A percentile compares a stretch with the other conserved stretches of the same genome.
Evolutionary conservation across 108 stramenopile species (phyloP).

Genomic region (Nannochloropsis gaditana): DNA sequence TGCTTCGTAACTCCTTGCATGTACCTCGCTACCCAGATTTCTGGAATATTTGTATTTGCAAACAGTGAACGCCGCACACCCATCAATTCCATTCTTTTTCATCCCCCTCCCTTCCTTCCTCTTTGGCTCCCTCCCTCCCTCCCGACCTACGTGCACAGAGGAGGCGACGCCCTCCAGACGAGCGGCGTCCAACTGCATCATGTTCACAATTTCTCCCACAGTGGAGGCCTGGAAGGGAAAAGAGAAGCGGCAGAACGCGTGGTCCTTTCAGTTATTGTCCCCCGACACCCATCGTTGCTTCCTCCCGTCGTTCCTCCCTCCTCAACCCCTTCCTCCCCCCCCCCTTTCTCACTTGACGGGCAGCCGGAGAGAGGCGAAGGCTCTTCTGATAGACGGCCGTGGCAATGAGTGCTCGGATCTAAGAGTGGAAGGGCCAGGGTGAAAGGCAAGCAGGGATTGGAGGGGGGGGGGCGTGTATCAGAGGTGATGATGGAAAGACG

Average conservation of each 20-base stretch:
- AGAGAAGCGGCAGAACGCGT: background rate
- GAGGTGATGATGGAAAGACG: background rate
- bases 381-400: constrained; percentile 67
- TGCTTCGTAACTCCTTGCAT: no score
- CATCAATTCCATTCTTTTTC: background rate
- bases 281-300: background rate
- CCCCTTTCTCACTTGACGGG: background rate
- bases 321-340: background rate
- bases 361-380: constrained; percentile 58
- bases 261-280: background rate
- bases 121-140: constrained; percentile 31
- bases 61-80: background rate
- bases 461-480: no score
- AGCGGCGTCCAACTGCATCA: constrained; percentile 76
- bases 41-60: background rate
- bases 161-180: constrained; percentile 65
- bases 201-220: constrained; percentile 65
- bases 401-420: background rate
- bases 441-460: background rate
- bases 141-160: constrained; percentile 79
- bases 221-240: constrained; percentile 30
- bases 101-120: background rate
- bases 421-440: background rate
- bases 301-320: background rate
- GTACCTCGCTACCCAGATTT: no score